Evolutionary conservation across 2,329 filamentous ascomycete species (phyloP), one percentile per base, ranked within the genome.

Genomic region (Berkeleyomyces basicola): DNA sequence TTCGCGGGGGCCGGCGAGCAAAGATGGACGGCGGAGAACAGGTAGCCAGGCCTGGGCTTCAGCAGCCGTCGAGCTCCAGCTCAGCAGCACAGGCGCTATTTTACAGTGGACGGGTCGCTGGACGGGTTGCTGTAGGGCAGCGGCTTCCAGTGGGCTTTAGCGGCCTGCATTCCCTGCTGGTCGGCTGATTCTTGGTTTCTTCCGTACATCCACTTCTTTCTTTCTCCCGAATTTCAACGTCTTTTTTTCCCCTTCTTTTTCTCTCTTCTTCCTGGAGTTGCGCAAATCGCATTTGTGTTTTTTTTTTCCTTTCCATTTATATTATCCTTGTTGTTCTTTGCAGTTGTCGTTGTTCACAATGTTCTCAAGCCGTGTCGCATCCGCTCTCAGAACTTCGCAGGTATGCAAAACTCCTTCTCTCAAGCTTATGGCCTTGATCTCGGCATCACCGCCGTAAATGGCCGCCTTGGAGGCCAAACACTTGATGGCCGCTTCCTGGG

Each of bases 211-310:
- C 61, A 63, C 63, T 66, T 58, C 65, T 66, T 64, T 65, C 58
- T 64, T 63, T 59, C 64, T 53, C 42, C 59, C 58, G 59, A 64
- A 64, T 58, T 61, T 64, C 51, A 46, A 61, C 42, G 55, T 49
- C 57, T 61, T 63, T 63, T 61, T 57, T 40, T 10, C 49, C 31
- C 36, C 43, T 57, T 59, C 16, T 31, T 40, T 58, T 59, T 59
- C 60, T 59, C 23, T 42, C 53, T 53, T 55, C 23, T 46, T 62
- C 43, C 42, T 62, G 33, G 46, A 59, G 62, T 64, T 62, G 65
- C 63, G 65, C 65, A 61, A 57, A 63, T 64, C 65, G 55, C 66
- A 65, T 68, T 65, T 64, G 40, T 61, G 47, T 23, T 47, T 40
- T 39, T 37, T 58, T 53, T 51, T 39, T 63, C 40, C 61, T 53